These are phyloP conservation scores for Aurifilum marmelostoma DNA, from an alignment of 2,329 filamentous ascomycete species.

Conservation along the genomic window DNA sequence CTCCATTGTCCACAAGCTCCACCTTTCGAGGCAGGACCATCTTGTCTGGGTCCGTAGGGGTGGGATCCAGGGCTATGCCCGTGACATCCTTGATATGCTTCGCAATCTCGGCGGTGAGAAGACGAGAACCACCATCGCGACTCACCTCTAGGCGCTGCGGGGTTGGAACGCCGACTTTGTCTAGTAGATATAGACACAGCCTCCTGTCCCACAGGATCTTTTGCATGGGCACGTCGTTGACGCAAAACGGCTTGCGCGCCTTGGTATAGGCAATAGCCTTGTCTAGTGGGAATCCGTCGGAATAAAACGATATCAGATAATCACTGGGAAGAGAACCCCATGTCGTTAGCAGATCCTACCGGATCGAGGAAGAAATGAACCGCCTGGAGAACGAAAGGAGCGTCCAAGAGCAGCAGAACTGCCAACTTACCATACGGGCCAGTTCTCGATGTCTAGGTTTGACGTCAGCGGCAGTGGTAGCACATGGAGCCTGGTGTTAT, in stretches of 20 bases:
- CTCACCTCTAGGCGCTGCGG: slow-evolving; percentile 89
- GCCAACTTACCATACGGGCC: slow-evolving; percentile 79
- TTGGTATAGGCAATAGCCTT: slow-evolving; percentile 97
- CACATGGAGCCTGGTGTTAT: slow-evolving; percentile 29
- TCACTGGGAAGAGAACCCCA: slow-evolving; percentile 56
- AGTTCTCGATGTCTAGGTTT: slow-evolving; percentile 78
- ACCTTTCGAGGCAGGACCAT: slow-evolving; percentile 66
- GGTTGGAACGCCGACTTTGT: slow-evolving; percentile 86
- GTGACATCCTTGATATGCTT: slow-evolving; percentile 80
- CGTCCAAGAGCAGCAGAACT: too few species aligned
- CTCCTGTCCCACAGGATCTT: slow-evolving; percentile 95
- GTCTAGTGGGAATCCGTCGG: slow-evolving; percentile 92
- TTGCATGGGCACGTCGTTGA: slow-evolving; percentile 97
- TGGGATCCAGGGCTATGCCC: slow-evolving; percentile 73
- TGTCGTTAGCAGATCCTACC: slow-evolving; percentile 32
- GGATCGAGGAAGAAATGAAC: background rate
- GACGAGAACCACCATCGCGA: slow-evolving; percentile 82
- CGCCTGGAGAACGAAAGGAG: background rate
- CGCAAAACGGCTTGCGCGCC: slow-evolving; percentile 91
- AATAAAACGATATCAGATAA: slow-evolving; percentile 97
- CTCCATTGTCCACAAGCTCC: slow-evolving; percentile 85
- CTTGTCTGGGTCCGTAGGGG: slow-evolving; percentile 66
- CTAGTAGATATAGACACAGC: slow-evolving; percentile 83
- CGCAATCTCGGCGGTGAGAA: slow-evolving; percentile 78
- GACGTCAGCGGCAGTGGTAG: slow-evolving; percentile 27